Evolutionary conservation across 2,329 filamentous ascomycete genomes (phyloP).

Genomic region (Fusarium nisikadoi): DNA sequence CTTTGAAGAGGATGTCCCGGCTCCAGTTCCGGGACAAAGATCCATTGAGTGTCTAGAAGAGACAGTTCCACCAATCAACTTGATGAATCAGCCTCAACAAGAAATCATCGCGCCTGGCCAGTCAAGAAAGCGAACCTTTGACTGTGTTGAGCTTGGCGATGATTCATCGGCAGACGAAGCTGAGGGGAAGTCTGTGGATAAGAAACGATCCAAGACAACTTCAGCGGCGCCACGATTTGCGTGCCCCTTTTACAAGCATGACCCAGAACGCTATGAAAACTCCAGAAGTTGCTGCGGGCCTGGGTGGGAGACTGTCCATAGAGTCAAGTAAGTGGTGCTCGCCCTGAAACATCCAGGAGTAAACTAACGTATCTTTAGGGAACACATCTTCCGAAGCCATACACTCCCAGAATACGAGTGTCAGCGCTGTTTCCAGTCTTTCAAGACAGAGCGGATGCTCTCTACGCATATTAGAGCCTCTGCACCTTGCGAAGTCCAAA

Average conservation of each 20-base stretch:
- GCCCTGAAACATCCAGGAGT: background rate
- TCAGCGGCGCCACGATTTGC: constrained; percentile 9
- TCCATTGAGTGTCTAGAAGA: background rate
- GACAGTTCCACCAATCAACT: background rate
- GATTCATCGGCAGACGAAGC: constrained; percentile 6
- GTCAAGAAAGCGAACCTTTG: constrained; percentile 5
- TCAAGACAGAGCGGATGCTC: constrained; percentile 1
- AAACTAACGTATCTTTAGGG: constrained; percentile 2
- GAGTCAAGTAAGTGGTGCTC: constrained; percentile 25
- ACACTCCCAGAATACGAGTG: constrained; percentile 21
- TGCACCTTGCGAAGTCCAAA: constrained; percentile 9
- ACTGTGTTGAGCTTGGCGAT: background rate
- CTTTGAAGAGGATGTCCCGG: constrained; percentile 1
- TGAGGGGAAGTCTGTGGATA: background rate
- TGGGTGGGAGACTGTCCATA: constrained; percentile 22
- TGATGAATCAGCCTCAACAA: background rate
- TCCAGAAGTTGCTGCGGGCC: constrained; percentile 28
- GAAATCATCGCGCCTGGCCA: background rate
- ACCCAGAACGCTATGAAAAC: constrained; percentile 6
- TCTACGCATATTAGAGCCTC: constrained; percentile 5
- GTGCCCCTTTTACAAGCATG: constrained; percentile 35
- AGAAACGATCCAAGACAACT: background rate
- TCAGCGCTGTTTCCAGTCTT: constrained; percentile 15
- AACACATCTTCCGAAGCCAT: constrained; percentile 30
- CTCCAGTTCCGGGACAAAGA: background rate